Percentiles rank a stretch among this genome's conserved stretches.
Conservation (phyloP, 805 yeast genomes). For the Monosporozyma aquatica region DNA sequence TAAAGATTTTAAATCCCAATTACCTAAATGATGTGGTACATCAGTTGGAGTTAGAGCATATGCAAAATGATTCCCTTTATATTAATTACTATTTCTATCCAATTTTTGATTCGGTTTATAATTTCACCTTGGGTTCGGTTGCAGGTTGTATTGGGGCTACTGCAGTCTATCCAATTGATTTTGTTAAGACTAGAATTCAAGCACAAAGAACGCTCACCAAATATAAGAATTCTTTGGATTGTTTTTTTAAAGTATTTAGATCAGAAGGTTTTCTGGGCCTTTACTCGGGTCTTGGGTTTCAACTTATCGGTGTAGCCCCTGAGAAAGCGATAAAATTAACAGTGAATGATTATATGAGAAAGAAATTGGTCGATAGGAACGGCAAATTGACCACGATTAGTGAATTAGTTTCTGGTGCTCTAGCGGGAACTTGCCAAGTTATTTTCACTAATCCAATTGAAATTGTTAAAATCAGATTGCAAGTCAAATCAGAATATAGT, state of each 20-base stretch:
- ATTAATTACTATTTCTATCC: constrained; percentile 40
- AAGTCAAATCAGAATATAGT: constrained; percentile 73
- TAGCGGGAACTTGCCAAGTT: constrained; percentile 96
- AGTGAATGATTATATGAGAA: constrained; percentile 81
- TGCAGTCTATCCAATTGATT: constrained; percentile 90
- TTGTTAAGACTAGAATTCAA: constrained; percentile 95
- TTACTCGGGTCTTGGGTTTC: constrained; percentile 90
- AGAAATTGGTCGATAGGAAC: constrained; percentile 47
- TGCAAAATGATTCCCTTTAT: constrained; percentile 23
- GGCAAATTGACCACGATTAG: constrained; percentile 43
- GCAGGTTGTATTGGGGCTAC: constrained; percentile 99
- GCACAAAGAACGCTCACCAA: constrained; percentile 69
- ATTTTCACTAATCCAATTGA: constrained; percentile 93
- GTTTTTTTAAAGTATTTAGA: constrained; percentile 66
- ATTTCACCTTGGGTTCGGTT: constrained; percentile 81
- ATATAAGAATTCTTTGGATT: constrained; percentile 77
- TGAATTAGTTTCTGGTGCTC: constrained; percentile 83
- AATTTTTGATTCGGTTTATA: constrained; percentile 78
- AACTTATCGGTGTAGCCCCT: constrained; percentile 94
- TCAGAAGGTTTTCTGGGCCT: constrained; percentile 79
- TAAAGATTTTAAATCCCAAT: constrained; percentile 35
- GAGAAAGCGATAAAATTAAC: constrained; percentile 96
- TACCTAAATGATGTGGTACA: constrained; percentile 31
- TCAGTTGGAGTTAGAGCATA: constrained; percentile 22
- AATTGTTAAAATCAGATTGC: constrained; percentile 88